phyloP scores from a whole-genome alignment of 805 yeast species.

The Allodekkera sacchari region DNA sequence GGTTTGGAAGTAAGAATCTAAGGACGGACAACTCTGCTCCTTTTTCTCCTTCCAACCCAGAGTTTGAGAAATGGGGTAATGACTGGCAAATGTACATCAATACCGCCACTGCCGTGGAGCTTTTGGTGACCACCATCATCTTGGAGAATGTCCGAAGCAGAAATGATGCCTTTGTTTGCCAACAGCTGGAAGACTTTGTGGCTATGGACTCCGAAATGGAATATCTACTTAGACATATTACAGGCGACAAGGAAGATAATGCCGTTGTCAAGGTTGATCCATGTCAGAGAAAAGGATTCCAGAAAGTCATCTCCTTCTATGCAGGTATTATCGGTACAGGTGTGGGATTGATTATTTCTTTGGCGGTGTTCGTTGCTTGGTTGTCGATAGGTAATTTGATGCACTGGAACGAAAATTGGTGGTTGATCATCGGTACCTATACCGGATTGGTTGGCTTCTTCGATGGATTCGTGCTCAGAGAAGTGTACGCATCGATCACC shows the following conservation, averaged over 20 bases:
- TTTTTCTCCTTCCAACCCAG: slow-evolving; percentile 4
- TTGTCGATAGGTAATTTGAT: slow-evolving; percentile 28
- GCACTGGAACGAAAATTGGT: slow-evolving; percentile 33
- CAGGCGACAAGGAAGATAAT: slow-evolving; percentile 19
- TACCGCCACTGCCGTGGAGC: slow-evolving; percentile 31
- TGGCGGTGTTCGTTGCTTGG: slow-evolving; percentile 29
- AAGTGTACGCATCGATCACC: slow-evolving; percentile 25
- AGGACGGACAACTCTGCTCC: slow-evolving; percentile 5
- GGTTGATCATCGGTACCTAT: slow-evolving; percentile 39
- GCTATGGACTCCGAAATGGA: slow-evolving; percentile 25
- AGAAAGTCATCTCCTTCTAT: slow-evolving; percentile 20
- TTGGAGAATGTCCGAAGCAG: slow-evolving; percentile 32
- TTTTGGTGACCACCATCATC: slow-evolving; percentile 28
- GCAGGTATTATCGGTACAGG: slow-evolving; percentile 37
- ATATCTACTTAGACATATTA: slow-evolving; percentile 11
- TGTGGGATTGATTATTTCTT: slow-evolving; percentile 28
- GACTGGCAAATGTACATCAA: slow-evolving; percentile 35
- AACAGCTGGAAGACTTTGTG: slow-evolving; percentile 11
- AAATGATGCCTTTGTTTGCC: slow-evolving; percentile 24
- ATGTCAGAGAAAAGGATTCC: slow-evolving; percentile 8
- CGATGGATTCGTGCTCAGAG: slow-evolving; percentile 35
- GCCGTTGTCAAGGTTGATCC: slow-evolving; percentile 22
- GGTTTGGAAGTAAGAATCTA: slow-evolving; percentile 25
- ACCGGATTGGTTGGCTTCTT: slow-evolving; percentile 36
- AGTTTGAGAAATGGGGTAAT: slow-evolving; percentile 22